These are phyloP conservation scores for Dovyalis caffra DNA, from an alignment of 345 rosid genomes.

Conservation along the genomic window DNA sequence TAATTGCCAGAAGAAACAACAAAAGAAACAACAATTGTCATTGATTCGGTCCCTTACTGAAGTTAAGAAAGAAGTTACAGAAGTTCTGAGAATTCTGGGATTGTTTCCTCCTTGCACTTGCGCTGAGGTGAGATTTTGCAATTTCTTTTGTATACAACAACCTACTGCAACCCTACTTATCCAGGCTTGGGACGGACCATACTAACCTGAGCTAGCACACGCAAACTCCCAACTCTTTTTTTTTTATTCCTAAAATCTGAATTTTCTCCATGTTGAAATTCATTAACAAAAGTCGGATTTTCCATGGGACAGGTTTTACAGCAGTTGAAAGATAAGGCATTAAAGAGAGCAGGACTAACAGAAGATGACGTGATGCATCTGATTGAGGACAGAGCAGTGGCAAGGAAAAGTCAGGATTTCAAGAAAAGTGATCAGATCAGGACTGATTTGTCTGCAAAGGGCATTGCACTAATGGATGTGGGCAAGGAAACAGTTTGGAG, in stretches of 20 bases:
- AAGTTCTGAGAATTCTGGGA: constrained; percentile 63
- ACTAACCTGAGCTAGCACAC: neutral
- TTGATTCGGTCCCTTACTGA: constrained; percentile 56
- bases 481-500: constrained; percentile 80
- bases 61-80: constrained; percentile 55
- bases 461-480: constrained; percentile 82
- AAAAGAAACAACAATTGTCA: constrained; percentile 55
- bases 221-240: neutral
- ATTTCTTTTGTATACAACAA: neutral
- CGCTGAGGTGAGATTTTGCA: constrained; percentile 41
- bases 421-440: constrained; percentile 67
- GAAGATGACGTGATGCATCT: constrained; percentile 49
- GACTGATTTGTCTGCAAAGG: constrained; percentile 53
- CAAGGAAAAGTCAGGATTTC: constrained; percentile 69
- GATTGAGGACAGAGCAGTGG: constrained; percentile 60
- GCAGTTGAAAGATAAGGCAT: constrained; percentile 64
- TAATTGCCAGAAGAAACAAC: constrained; percentile 65
- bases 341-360: constrained; percentile 54
- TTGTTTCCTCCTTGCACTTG: constrained; percentile 50
- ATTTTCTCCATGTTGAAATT: neutral
- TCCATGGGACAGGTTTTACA: constrained; percentile 41
- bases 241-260: neutral
- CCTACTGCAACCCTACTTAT: neutral
- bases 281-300: neutral
- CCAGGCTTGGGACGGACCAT: neutral